Evolutionary conservation across 495 filamentous ascomycete genomes (phyloP), one percentile per base, ranked within the genome.

Genomic region (Annulohypoxylon stygium): DNA sequence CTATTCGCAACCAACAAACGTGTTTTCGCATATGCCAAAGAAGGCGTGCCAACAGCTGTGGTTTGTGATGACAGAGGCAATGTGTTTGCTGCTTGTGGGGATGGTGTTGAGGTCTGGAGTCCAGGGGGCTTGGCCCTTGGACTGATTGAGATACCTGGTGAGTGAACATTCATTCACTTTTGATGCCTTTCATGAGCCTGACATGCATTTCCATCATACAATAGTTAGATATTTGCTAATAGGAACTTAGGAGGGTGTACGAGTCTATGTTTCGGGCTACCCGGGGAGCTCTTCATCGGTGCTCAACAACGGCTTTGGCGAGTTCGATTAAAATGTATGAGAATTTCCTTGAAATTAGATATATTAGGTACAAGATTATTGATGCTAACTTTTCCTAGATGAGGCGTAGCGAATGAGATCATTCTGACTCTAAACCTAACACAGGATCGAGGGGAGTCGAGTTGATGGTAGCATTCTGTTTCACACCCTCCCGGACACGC

Each of bases 61-160:
- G 78, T 78, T 53, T 86, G 82, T 39, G 84, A 87, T 51, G 51
- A 71, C 4, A 43, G 66, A 0, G 83, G 83, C 0, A 85, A 85
- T 61, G 83, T 87, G 0, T 86, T 83, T 39, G 81, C 81, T 70
- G 84, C 82, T 0, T 86, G 83, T 53, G 82, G 76, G 0, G 86
- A 85, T 61, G 86, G 86, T 9, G 78, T 87, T 10, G 80, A 86
- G 67, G 78, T 87, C 5, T 88, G 82, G 81, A 82, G 73, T 18
- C 74, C 79, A 0, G 83, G 81, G 0, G 85, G 84, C 26, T 72
- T 78, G 8, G 75, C 85, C 1, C 64, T 87, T 0, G 86, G 85
- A 1, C 65, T 81, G 0, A 76, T 83, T 26, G 76, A 75, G 30
- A 69, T 83, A 11, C 79, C 74, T 14, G 79, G 80, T 81, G 60